Evolutionary conservation across 106 monocot genomes (phyloP).

Genomic region (Amphibolis antarctica): DNA sequence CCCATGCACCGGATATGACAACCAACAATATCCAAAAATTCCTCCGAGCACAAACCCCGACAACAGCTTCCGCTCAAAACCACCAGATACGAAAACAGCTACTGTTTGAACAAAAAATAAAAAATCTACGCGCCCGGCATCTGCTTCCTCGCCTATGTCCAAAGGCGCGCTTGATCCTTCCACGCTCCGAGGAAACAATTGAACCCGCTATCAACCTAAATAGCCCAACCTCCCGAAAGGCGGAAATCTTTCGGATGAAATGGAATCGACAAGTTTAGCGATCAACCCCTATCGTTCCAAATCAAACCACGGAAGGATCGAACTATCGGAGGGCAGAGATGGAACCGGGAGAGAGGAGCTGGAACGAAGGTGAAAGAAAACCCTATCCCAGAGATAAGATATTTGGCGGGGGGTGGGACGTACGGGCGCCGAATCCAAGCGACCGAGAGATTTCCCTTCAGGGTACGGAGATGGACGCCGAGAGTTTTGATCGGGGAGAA

Average conservation of each 20-base stretch:
- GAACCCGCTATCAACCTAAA: too few relatives aligned
- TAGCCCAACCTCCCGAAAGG: too few relatives aligned
- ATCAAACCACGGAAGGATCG: background rate
- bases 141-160: background rate
- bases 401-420: too few relatives aligned
- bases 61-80: background rate
- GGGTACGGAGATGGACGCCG: background rate
- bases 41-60: background rate
- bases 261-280: background rate
- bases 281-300: background rate
- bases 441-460: background rate
- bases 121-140: background rate
- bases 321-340: background rate
- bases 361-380: background rate
- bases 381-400: background rate
- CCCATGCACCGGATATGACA: constrained; percentile 38
- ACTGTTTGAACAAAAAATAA: background rate
- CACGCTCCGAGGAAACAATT: too few relatives aligned
- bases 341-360: too few relatives aligned
- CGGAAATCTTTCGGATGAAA: too few relatives aligned
- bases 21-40: background rate
- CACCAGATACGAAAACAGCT: background rate
- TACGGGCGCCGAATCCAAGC: background rate
- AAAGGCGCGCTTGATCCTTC: background rate
- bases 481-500: background rate